Evolutionary conservation across 805 yeast species (phyloP).

Genomic region (Candida odintsovae): DNA sequence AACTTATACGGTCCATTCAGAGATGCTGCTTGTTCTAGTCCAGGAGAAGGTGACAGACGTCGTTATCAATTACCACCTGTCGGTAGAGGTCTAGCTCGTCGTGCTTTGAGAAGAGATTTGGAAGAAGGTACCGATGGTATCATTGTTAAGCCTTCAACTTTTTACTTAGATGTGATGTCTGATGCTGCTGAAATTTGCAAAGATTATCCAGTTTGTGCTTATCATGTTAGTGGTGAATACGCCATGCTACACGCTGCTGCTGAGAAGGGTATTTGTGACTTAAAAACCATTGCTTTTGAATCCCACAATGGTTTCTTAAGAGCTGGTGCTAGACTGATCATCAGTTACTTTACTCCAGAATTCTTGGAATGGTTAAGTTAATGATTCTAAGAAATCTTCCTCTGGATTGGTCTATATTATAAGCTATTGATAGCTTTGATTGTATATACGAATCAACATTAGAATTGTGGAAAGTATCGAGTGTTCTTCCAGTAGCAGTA

Average conservation of each 20-base stretch:
- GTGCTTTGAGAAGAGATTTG: slow-evolving; percentile 83
- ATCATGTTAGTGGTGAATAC: slow-evolving; percentile 95
- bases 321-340: slow-evolving; percentile 92
- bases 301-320: slow-evolving; percentile 86
- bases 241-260: slow-evolving; percentile 99
- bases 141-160: slow-evolving; percentile 93
- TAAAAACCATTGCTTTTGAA: slow-evolving; percentile 74
- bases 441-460: not conserved
- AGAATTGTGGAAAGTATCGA: not conserved
- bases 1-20: slow-evolving; percentile 93
- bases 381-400: slow-evolving; percentile 19
- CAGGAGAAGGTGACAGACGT: slow-evolving; percentile 86
- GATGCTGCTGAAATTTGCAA: slow-evolving; percentile 80
- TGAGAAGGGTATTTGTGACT: slow-evolving; percentile 86
- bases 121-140: slow-evolving; percentile 94
- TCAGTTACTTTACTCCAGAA: slow-evolving; percentile 92
- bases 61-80: slow-evolving; percentile 91
- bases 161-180: slow-evolving; percentile 83
- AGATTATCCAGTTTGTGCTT: slow-evolving; percentile 88
- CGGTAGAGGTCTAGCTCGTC: slow-evolving; percentile 87
- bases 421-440: not conserved
- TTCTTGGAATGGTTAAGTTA: slow-evolving; percentile 80
- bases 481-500: not conserved
- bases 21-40: slow-evolving; percentile 93
- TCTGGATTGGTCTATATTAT: no score